Evolutionary conservation across 768 basidiomycete species (phyloP).

Genomic region (Lentinula guzmanii): DNA sequence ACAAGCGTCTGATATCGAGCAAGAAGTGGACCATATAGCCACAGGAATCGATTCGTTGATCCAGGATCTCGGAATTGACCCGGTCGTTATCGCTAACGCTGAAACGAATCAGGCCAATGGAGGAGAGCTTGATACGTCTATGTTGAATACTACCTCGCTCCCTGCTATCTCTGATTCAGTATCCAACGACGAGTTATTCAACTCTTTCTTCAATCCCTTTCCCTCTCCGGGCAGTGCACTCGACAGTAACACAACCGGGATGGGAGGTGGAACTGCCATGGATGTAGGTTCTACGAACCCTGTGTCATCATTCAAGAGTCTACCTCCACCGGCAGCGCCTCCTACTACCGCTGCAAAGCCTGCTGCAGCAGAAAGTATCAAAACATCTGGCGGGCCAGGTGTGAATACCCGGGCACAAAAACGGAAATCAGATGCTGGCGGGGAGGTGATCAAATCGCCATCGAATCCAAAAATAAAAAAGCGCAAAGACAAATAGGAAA

Average conservation of each 20-base stretch:
- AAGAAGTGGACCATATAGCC: constrained; percentile 67
- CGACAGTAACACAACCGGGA: neutral
- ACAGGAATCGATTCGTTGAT: constrained; percentile 67
- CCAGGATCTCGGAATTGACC: constrained; percentile 62
- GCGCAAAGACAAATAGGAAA: constrained; percentile 4
- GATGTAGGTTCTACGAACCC: neutral
- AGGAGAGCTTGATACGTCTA: neutral
- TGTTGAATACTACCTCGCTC: neutral
- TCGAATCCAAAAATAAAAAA: neutral
- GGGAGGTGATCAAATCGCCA: neutral
- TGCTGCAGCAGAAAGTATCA: neutral
- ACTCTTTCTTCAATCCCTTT: constrained; percentile 19
- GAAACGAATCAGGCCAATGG: neutral
- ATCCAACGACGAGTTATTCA: constrained; percentile 16
- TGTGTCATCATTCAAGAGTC: neutral
- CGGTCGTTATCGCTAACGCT: constrained; percentile 23
- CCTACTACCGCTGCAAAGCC: neutral
- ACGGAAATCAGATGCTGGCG: constrained; percentile 3
- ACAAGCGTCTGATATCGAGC: constrained; percentile 57
- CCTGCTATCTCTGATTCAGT: neutral
- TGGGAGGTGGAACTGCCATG: neutral
- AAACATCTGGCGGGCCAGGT: neutral
- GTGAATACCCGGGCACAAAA: neutral
- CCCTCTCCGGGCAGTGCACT: neutral
- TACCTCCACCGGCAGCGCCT: neutral